A percentile compares a stretch with the other conserved stretches of the same genome.
Conservation (phyloP, 176 grass and related monocot species). For the Canna indica region DNA sequence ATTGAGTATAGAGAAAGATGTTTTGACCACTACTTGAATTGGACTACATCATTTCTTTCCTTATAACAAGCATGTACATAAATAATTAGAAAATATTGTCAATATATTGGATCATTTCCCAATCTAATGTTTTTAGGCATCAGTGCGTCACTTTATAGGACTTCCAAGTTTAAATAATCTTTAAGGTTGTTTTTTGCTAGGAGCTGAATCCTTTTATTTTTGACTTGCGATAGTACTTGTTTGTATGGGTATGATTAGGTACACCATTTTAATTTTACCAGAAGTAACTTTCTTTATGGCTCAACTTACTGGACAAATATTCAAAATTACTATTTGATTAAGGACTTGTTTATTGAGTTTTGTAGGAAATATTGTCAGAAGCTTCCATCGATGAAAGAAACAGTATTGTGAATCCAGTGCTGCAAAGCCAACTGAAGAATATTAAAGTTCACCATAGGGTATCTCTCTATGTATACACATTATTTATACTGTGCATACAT, state of each 20-base stretch:
- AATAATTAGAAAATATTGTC: too few relatives aligned
- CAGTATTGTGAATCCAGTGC: conserved; percentile 46
- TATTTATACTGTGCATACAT: not conserved
- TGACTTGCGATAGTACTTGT: not conserved
- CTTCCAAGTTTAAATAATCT: too few relatives aligned
- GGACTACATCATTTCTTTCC: too few relatives aligned
- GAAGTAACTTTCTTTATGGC: not conserved
- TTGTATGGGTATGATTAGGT: not conserved
- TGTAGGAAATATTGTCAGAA: conserved; percentile 94
- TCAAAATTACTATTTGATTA: not conserved
- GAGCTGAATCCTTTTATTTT: not conserved
- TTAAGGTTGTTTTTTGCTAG: too few relatives aligned
- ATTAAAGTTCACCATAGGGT: conserved; percentile 73
- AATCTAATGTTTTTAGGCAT: too few relatives aligned
- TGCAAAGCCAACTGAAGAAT: conserved; percentile 75
- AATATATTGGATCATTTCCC: too few relatives aligned
- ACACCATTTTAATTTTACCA: not conserved
- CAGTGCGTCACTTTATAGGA: too few relatives aligned
- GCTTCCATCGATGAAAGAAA: conserved; percentile 63
- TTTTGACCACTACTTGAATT: too few relatives aligned
- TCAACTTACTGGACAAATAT: not conserved
- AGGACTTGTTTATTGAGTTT: not conserved
- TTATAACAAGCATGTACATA: too few relatives aligned
- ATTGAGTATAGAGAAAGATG: too few relatives aligned
- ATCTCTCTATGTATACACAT: conserved; percentile 11